A percentile compares a stretch with the other conserved stretches of the same genome.
phyloP scores from a whole-genome alignment of 352 stramenopile genomes.

The Phytophthora sansomeana region DNA sequence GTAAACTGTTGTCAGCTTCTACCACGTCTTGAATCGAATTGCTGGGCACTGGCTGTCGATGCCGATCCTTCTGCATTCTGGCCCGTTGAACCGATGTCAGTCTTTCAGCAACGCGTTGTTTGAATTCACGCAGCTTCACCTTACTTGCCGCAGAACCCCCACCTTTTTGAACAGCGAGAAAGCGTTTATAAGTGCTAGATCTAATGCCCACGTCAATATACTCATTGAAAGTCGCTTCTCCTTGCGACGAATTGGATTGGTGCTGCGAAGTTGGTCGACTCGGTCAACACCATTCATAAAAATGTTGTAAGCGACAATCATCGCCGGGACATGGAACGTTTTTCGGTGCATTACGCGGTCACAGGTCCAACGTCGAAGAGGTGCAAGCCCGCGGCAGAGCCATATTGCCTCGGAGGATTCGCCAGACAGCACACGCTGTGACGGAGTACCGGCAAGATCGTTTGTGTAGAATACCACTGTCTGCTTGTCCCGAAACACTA shows the following conservation, averaged over 20 bases:
- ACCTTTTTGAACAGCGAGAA: constrained; percentile 13
- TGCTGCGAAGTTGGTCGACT: constrained; percentile 19
- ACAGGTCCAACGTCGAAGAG: not conserved
- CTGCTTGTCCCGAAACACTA: constrained; percentile 1
- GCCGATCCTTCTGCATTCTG: not conserved
- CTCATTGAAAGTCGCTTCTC: constrained; percentile 4
- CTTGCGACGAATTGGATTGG: constrained; percentile 9
- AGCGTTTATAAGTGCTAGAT: constrained; percentile 16
- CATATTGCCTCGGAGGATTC: not conserved
- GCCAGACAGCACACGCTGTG: not conserved
- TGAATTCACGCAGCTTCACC: constrained; percentile 1
- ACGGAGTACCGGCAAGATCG: not conserved
- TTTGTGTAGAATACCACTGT: constrained; percentile 17
- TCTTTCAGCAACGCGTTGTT: constrained; percentile 8
- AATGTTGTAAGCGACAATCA: constrained; percentile 10
- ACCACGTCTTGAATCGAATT: not conserved
- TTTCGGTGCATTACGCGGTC: constrained; percentile 2
- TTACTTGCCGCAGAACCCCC: not conserved
- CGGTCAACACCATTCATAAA: constrained; percentile 22
- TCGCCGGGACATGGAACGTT: not conserved
- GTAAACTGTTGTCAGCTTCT: not conserved
- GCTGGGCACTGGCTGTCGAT: not conserved
- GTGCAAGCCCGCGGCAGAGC: not conserved
- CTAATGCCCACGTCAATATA: constrained; percentile 10
- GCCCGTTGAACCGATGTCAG: not conserved